These are phyloP conservation scores for Metschnikowia picachoensis DNA, from an alignment of 805 yeast genomes.

Conservation along the genomic window DNA sequence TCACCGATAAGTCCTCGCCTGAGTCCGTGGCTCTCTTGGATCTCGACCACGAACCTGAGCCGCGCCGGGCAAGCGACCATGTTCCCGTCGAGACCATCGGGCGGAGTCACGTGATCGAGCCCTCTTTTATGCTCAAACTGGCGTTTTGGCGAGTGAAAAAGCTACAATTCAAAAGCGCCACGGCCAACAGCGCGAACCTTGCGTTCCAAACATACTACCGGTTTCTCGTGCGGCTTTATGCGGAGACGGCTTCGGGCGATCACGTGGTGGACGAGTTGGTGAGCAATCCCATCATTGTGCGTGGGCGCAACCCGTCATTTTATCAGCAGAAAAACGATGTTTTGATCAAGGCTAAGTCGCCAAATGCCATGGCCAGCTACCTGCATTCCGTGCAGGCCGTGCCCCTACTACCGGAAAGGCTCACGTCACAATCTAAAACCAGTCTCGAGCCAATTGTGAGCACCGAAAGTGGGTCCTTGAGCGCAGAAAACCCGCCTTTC, in stretches of 20 bases:
- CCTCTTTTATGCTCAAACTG: conserved; percentile 15
- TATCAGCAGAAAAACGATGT: conserved; percentile 51
- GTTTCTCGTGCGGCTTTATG: conserved; percentile 11
- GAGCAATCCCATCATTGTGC: conserved; percentile 45
- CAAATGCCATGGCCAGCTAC: conserved; percentile 8
- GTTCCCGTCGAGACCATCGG: conserved; percentile 8
- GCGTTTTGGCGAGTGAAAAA: conserved; percentile 35
- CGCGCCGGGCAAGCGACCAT: conserved; percentile 3
- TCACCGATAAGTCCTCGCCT: conserved; percentile 27
- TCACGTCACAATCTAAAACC: not conserved
- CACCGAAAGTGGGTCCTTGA: not conserved
- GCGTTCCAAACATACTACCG: conserved; percentile 44
- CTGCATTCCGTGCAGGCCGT: not conserved
- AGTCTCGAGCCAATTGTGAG: not conserved
- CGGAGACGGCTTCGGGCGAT: conserved; percentile 10
- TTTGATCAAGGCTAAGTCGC: conserved; percentile 28
- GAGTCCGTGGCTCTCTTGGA: conserved; percentile 20
- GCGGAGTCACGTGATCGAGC: conserved; percentile 8
- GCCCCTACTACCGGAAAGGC: not conserved
- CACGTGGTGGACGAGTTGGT: conserved; percentile 5
- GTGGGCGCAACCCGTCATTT: conserved; percentile 62
- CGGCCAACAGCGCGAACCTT: conserved; percentile 49
- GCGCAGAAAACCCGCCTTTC: not conserved
- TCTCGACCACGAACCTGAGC: conserved; percentile 15
- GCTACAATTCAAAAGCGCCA: conserved; percentile 48